A percentile compares a stretch with the other conserved stretches of the same genome.
phyloP scores from a whole-genome alignment of 2,329 filamentous ascomycete species.

The Diatrype stigma region DNA sequence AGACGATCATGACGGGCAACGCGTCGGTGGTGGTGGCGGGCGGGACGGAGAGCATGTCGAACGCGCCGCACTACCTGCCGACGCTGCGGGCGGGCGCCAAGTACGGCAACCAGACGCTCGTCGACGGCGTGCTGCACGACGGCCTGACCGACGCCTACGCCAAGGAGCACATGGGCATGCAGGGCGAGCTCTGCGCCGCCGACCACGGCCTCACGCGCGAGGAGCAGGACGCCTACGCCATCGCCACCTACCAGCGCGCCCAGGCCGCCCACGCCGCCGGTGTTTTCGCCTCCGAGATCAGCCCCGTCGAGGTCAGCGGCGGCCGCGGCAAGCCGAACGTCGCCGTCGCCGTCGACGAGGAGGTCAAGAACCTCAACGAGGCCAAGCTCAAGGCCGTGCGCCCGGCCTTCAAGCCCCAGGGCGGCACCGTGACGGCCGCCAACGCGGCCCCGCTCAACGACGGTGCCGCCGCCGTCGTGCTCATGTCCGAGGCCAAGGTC shows the following conservation, averaged over 20 bases:
- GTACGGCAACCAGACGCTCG: constrained; percentile 84
- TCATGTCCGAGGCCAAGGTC: constrained; percentile 90
- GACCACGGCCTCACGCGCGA: constrained; percentile 80
- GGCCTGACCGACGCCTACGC: constrained; percentile 93
- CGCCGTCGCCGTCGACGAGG: constrained; percentile 81
- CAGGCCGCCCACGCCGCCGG: constrained; percentile 85
- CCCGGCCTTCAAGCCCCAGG: constrained; percentile 73
- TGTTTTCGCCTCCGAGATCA: constrained; percentile 80
- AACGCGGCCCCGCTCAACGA: constrained; percentile 97
- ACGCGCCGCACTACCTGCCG: constrained; percentile 92
- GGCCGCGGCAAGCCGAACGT: constrained; percentile 85
- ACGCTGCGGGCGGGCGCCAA: constrained; percentile 83
- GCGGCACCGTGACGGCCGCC: constrained; percentile 88
- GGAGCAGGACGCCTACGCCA: constrained; percentile 92
- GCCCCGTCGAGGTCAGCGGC: constrained; percentile 80
- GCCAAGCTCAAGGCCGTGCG: constrained; percentile 83
- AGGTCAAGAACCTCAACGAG: constrained; percentile 88
- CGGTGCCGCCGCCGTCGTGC: constrained; percentile 84
- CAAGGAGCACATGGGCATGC: constrained; percentile 94
- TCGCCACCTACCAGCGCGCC: constrained; percentile 66
- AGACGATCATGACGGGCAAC: constrained; percentile 96
- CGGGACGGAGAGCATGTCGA: constrained; percentile 98
- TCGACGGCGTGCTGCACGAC: constrained; percentile 92
- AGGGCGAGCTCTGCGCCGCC: constrained; percentile 84
- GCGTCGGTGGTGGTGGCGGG: constrained; percentile 90